phyloP scores from a whole-genome alignment of 352 stramenopile species.

The Phytophthora syringae region DNA sequence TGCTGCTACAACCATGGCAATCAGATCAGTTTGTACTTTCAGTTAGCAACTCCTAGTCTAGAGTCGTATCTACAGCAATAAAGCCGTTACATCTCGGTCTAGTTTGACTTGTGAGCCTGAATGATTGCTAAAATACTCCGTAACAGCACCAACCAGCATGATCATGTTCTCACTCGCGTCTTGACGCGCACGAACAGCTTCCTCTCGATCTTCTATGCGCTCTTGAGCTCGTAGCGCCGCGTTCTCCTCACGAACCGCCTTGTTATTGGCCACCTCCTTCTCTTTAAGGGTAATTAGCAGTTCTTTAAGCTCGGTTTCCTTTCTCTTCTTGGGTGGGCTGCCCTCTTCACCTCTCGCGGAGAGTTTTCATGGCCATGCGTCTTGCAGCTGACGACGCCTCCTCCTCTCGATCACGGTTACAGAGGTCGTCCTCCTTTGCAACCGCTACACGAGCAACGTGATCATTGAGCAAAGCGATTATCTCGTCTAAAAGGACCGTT shows the following conservation, averaged over 20 bases:
- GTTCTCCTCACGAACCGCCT: not conserved
- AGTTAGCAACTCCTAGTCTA: constrained; percentile 2
- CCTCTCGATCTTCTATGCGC: not conserved
- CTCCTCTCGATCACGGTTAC: constrained; percentile 2
- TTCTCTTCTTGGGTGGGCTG: constrained; percentile 1
- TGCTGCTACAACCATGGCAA: constrained; percentile 7
- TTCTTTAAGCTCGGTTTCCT: constrained; percentile 5
- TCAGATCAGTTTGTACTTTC: constrained; percentile 5
- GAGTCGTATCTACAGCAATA: constrained; percentile 10
- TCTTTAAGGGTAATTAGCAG: too few species aligned
- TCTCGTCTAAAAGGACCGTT: too few species aligned
- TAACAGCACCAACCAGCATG: constrained; percentile 3
- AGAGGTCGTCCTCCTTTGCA: not conserved
- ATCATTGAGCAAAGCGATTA: too few species aligned
- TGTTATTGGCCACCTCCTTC: not conserved
- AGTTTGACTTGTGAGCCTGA: not conserved
- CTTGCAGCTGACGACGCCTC: not conserved
- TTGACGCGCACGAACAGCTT: constrained; percentile 1
- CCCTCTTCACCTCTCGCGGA: not conserved
- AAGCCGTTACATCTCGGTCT: not conserved
- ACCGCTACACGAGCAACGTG: not conserved
- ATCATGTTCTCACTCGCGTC: constrained; percentile 1
- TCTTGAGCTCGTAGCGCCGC: not conserved
- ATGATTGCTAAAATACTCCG: constrained; percentile 6
- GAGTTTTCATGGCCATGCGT: constrained; percentile 5